Percentiles rank a stretch among this genome's conserved stretches.
phyloP scores from a whole-genome alignment of 352 stramenopile species.

The Pythium phragmitis region DNA sequence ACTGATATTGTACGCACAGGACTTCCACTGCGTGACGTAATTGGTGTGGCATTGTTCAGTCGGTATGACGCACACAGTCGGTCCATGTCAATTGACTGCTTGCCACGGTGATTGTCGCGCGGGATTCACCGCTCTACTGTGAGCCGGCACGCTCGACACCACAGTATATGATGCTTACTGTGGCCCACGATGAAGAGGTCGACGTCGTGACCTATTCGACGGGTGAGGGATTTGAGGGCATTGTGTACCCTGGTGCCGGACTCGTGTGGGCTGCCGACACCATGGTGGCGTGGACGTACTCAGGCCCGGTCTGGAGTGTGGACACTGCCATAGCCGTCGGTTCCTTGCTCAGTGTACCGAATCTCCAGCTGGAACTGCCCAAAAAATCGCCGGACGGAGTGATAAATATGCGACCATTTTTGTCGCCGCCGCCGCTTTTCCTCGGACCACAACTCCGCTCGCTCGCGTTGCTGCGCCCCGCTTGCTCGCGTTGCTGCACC shows the following conservation, averaged over 20 bases:
- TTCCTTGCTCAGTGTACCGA: neutral
- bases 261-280: constrained; percentile 6
- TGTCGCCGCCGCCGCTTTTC: neutral
- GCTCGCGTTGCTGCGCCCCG: neutral
- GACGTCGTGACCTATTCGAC: constrained; percentile 7
- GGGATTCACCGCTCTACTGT: neutral
- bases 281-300: neutral
- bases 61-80: neutral
- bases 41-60: neutral
- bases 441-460: constrained; percentile 7
- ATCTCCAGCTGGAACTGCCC: neutral
- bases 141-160: neutral
- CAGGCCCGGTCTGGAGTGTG: neutral
- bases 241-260: constrained; percentile 7
- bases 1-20: neutral
- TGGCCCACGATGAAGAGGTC: neutral
- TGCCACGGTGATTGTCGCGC: neutral
- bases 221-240: neutral
- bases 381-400: neutral
- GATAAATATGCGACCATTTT: neutral
- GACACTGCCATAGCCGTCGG: neutral
- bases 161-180: neutral
- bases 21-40: constrained; percentile 6
- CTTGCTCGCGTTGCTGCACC: neutral
- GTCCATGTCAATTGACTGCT: neutral